Evolutionary conservation across 257 asterid genomes (phyloP).

Genomic region (Gardenia jasminoides): DNA sequence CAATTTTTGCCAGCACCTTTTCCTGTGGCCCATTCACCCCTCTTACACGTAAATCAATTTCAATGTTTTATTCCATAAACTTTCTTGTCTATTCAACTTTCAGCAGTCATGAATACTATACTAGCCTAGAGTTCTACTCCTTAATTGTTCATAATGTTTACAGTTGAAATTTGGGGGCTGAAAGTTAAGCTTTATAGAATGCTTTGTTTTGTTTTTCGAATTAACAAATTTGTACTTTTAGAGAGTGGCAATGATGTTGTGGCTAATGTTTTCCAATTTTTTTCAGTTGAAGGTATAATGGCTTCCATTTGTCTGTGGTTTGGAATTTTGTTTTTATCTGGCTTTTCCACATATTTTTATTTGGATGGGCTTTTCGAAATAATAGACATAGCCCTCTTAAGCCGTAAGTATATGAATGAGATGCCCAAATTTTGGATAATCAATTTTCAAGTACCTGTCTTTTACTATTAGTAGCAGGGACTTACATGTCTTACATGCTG

Average conservation of each 20-base stretch:
- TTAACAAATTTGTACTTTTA: neutral
- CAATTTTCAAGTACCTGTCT: neutral
- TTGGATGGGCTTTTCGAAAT: neutral
- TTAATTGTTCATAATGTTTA: conserved; percentile 44
- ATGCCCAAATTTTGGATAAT: neutral
- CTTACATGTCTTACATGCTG: neutral
- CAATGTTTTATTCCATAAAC: conserved; percentile 27
- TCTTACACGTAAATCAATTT: conserved; percentile 39
- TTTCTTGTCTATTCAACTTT: conserved; percentile 24
- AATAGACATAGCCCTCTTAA: no score
- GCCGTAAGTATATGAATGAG: neutral
- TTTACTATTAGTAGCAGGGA: neutral
- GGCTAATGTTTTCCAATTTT: neutral
- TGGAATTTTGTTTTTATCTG: neutral
- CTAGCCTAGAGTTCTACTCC: conserved; percentile 26
- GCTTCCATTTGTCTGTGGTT: neutral
- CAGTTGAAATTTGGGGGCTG: conserved; percentile 18
- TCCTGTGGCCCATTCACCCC: conserved; percentile 25
- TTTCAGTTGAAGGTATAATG: neutral
- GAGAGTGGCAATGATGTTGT: neutral
- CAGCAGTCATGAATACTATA: conserved; percentile 21
- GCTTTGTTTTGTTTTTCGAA: neutral
- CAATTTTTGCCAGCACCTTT: conserved; percentile 28
- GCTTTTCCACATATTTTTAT: neutral
- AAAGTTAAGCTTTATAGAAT: conserved; percentile 9